Percentiles rank a stretch among this genome's conserved stretches.
These are phyloP conservation scores for Syzygium malaccense DNA, from an alignment of 441 rosid species.

Conservation along the genomic window DNA sequence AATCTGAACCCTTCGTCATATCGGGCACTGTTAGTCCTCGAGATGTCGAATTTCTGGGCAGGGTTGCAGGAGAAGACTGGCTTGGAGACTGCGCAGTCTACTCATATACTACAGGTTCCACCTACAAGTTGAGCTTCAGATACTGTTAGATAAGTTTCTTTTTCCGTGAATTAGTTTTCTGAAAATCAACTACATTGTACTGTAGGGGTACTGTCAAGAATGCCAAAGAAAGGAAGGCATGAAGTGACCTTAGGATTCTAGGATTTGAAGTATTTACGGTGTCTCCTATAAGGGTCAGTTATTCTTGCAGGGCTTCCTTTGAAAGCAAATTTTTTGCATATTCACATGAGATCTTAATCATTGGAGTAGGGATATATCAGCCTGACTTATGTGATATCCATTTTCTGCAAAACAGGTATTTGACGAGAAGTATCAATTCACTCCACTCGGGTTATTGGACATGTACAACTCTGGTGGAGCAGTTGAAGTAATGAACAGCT, in stretches of 20 bases:
- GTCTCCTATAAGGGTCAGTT: constrained; percentile 40
- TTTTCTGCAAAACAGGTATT: constrained; percentile 20
- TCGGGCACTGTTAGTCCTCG: constrained; percentile 28
- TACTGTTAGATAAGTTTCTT: not conserved
- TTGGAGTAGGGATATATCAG: not conserved
- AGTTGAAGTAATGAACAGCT: constrained; percentile 28
- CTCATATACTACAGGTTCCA: constrained; percentile 30
- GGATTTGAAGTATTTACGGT: constrained; percentile 38
- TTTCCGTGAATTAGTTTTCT: not conserved
- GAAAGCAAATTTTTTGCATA: not conserved
- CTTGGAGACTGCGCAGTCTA: constrained; percentile 40
- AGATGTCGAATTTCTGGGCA: constrained; percentile 45
- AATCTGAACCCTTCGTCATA: constrained; percentile 8
- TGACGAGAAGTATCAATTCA: constrained; percentile 30
- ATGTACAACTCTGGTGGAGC: constrained; percentile 78
- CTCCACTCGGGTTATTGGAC: constrained; percentile 54
- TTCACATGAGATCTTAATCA: not conserved
- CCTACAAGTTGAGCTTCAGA: not conserved
- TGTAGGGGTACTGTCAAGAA: constrained; percentile 23
- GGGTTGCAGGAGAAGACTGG: constrained; percentile 32
- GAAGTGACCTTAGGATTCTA: constrained; percentile 27
- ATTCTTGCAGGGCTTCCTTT: not conserved
- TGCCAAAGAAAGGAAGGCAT: constrained; percentile 26
- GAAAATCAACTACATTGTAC: not conserved
- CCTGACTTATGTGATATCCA: not conserved